Evolutionary conservation across 305 asterid species (phyloP), one percentile per base, ranked within the genome.

Genomic region (Rubia tinctorum): DNA sequence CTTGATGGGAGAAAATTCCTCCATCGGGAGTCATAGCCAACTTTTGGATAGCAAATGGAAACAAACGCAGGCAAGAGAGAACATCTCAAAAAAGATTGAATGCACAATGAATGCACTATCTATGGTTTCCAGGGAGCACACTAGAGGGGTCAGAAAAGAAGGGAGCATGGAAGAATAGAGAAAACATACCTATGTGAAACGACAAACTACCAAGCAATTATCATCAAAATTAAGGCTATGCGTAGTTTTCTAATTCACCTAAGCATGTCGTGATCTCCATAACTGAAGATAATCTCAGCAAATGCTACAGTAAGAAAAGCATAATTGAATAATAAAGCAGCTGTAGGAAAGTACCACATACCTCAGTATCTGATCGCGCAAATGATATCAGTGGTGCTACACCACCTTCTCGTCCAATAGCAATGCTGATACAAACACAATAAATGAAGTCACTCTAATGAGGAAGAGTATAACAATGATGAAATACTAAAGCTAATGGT

Each of bases 381-480:
- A 93, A 84, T 15, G 87, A 85, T 73, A 93, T 87, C 71, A 93
- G 89, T 71, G 98, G 96, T 27, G 89, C 84, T 67, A 93, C 92
- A 20, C 98, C 98, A 73, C 98, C 98, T 88, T 86, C 97, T 61
- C 87, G 87, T 70, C 97, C 96, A 85, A 91, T 93, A 55, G 96
- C 96, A 77, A 93, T 89, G 86, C 98, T 93, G 72, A 82, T 22
- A 14, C 34, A 64, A 76, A 62, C 22, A 43, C 14, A 15, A 25
- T 60, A 59, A 9, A 61, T 9, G 22, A 22, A 2, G 71, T 45
- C 65, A 61, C 17, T 6, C 66, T 8, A 67, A 44, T 72, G 27
- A 66, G 66, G 11, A 66, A 49, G 61, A 64, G 30, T 22, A 43
- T 40, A 15, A 65, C 30, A 7, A 55, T 22, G 66, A 66, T 6